Evolutionary conservation across 768 basidiomycete species (phyloP).

Genomic region (Collybia nuda): DNA sequence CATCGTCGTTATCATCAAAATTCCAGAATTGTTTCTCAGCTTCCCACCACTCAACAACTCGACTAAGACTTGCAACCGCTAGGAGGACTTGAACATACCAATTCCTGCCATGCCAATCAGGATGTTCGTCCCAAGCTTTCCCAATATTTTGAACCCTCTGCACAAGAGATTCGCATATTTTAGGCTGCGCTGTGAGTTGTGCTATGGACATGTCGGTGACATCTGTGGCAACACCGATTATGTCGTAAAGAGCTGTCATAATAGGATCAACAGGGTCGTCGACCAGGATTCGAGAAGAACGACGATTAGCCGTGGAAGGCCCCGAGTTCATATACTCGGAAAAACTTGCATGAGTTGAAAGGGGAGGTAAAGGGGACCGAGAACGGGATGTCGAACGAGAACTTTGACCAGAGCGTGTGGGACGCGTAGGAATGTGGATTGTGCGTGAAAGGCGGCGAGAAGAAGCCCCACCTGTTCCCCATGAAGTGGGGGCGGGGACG

Average conservation of each 20-base stretch:
- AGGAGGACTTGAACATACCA: constrained; percentile 98
- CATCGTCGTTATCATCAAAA: constrained; percentile 89
- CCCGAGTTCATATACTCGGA: constrained; percentile 47
- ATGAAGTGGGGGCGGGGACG: constrained; percentile 47
- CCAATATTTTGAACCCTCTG: constrained; percentile 91
- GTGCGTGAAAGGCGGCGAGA: constrained; percentile 85
- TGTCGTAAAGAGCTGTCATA: constrained; percentile 86
- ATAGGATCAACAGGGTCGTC: constrained; percentile 89
- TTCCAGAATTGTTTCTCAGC: constrained; percentile 99
- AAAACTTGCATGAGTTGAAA: constrained; percentile 64
- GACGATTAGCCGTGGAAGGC: constrained; percentile 56
- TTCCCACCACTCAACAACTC: constrained; percentile 99
- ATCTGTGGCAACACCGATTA: constrained; percentile 92
- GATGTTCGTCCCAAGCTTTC: constrained; percentile 95
- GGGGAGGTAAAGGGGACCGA: constrained; percentile 83
- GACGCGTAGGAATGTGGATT: constrained; percentile 71
- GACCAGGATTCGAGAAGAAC: constrained; percentile 79
- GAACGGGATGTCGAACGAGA: constrained; percentile 96
- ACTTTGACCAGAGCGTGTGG: constrained; percentile 72
- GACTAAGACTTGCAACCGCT: constrained; percentile 92
- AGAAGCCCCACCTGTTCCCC: constrained; percentile 53
- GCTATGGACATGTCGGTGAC: constrained; percentile 87
- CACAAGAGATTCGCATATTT: constrained; percentile 83
- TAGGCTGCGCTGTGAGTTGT: constrained; percentile 83
- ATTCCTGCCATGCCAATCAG: constrained; percentile 95